Conservation (phyloP, 768 basidiomycete species). For the Termitomyces sp. region DNA sequence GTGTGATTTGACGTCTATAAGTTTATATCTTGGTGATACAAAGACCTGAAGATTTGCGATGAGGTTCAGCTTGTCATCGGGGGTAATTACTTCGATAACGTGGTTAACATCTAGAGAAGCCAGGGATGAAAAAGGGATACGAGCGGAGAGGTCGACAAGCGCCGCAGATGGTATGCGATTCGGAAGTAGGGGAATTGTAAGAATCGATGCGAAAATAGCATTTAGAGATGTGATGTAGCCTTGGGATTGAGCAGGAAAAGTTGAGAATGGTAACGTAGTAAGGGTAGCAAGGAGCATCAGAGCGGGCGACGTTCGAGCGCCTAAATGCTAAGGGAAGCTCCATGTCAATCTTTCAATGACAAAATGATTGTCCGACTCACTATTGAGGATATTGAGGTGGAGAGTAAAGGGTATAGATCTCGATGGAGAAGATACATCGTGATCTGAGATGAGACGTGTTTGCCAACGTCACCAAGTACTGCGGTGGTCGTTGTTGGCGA, state of each 20-base stretch:
- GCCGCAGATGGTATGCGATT: slow-evolving; percentile 62
- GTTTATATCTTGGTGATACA: slow-evolving; percentile 53
- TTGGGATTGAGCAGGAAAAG: slow-evolving; percentile 17
- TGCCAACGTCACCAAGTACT: slow-evolving; percentile 26
- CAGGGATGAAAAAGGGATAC: slow-evolving; percentile 48
- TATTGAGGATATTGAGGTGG: slow-evolving; percentile 37
- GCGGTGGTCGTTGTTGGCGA: slow-evolving; percentile 20
- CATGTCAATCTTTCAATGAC: neutral
- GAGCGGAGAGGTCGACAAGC: slow-evolving; percentile 59
- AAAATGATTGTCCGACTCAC: slow-evolving; percentile 32
- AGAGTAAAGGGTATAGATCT: slow-evolving; percentile 41
- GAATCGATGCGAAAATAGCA: slow-evolving; percentile 46
- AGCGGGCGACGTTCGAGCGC: slow-evolving; percentile 49
- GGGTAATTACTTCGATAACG: slow-evolving; percentile 22
- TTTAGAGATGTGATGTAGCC: slow-evolving; percentile 26
- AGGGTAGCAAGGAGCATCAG: slow-evolving; percentile 47
- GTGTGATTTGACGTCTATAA: slow-evolving; percentile 40
- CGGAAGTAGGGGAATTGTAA: slow-evolving; percentile 75
- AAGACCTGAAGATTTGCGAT: slow-evolving; percentile 71
- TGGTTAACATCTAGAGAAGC: slow-evolving; percentile 19
- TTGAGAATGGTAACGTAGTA: slow-evolving; percentile 34
- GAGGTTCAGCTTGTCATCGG: slow-evolving; percentile 48
- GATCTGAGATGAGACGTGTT: slow-evolving; percentile 26
- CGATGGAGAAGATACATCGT: slow-evolving; percentile 41
- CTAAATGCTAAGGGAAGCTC: slow-evolving; percentile 38